These are phyloP conservation scores for Ramularia collo-cygni DNA, from an alignment of 2,329 filamentous ascomycete genomes.

Conservation along the genomic window DNA sequence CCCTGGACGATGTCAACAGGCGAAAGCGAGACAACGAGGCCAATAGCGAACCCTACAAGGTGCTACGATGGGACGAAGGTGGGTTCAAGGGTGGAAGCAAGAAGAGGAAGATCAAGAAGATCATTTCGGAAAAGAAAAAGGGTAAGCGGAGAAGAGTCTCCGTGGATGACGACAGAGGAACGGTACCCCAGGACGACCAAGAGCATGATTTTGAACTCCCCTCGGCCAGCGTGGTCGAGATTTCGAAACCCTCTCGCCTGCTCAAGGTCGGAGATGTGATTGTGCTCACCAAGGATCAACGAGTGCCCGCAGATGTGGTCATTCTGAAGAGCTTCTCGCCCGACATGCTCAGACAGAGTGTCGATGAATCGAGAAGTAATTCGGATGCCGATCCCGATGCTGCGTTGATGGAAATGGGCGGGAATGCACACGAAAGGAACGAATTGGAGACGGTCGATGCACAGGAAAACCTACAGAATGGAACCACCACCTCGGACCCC, in stretches of 20 bases:
- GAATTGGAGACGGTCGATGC: background rate
- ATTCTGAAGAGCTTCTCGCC: conserved; percentile 73
- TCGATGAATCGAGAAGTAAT: conserved; percentile 1
- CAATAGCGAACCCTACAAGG: conserved; percentile 81
- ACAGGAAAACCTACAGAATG: conserved; percentile 20
- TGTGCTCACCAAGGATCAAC: conserved; percentile 83
- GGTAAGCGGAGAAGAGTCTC: conserved; percentile 25
- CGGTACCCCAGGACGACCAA: conserved; percentile 59
- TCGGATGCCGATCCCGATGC: too few relatives aligned
- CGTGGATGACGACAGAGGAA: conserved; percentile 34
- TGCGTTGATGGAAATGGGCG: conserved; percentile 22
- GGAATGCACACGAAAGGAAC: conserved; percentile 13
- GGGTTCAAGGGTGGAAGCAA: conserved; percentile 17
- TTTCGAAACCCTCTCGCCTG: conserved; percentile 75
- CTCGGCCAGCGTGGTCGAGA: conserved; percentile 47
- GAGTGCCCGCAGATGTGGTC: conserved; percentile 89
- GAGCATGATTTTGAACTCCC: conserved; percentile 45
- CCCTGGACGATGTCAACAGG: conserved; percentile 83
- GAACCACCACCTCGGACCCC: conserved; percentile 30
- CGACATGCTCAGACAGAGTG: conserved; percentile 37
- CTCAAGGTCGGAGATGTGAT: conserved; percentile 93
- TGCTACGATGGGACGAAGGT: conserved; percentile 62
- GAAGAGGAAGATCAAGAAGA: conserved; percentile 27
- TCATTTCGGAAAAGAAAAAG: conserved; percentile 28
- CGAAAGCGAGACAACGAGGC: conserved; percentile 85